Conservation (phyloP, 805 yeast species). For the Kurtzmaniella fragi region DNA sequence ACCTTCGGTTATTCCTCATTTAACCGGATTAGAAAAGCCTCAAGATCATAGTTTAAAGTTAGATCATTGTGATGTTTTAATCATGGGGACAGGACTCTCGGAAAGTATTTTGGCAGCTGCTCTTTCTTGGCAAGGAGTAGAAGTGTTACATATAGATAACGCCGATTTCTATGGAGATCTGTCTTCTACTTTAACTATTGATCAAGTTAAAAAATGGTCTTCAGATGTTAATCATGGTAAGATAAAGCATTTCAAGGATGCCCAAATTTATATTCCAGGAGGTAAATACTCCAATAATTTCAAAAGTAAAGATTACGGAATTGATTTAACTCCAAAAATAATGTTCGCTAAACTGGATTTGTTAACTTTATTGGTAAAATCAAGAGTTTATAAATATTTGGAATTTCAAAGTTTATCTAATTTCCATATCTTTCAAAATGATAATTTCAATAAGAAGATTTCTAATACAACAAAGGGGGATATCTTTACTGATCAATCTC, state of each 20-base stretch:
- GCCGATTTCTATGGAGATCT: conserved; percentile 87
- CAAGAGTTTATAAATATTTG: conserved; percentile 84
- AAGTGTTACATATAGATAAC: conserved; percentile 82
- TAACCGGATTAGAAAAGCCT: conserved; percentile 78
- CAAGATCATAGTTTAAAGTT: conserved; percentile 59
- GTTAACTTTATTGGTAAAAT: conserved; percentile 68
- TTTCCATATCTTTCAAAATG: conserved; percentile 93
- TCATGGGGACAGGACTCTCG: conserved; percentile 88
- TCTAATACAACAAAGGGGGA: conserved; percentile 81
- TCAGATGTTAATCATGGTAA: conserved; percentile 53
- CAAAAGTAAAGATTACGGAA: conserved; percentile 71
- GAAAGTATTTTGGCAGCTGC: conserved; percentile 91
- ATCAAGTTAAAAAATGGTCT: conserved; percentile 83
- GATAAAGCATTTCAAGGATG: conserved; percentile 53
- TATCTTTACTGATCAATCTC: conserved; percentile 82
- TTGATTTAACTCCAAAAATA: conserved; percentile 82
- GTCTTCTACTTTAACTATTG: conserved; percentile 79
- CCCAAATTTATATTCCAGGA: conserved; percentile 73
- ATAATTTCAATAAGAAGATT: conserved; percentile 74
- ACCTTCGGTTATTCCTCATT: conserved; percentile 55
- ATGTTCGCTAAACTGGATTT: conserved; percentile 90
- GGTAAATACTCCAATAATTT: conserved; percentile 45
- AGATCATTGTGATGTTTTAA: conserved; percentile 72
- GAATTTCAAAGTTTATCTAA: conserved; percentile 86
- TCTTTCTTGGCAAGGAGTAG: conserved; percentile 97